Base-by-base conservation (phyloP, 2,329 filamentous ascomycete species). In the Colletotrichum sansevieriae region DNA sequence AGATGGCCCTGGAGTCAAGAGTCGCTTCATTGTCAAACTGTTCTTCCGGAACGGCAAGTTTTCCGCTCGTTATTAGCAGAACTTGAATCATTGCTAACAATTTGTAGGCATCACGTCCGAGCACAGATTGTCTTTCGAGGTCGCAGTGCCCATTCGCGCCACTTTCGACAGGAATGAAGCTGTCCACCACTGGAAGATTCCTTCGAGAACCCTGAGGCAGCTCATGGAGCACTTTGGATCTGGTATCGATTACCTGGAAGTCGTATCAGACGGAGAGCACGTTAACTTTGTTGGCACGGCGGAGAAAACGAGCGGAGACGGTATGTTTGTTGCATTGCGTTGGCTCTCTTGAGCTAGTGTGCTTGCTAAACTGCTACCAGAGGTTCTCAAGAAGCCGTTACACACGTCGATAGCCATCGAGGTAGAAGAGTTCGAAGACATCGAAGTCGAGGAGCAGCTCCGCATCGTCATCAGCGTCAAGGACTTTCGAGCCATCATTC, bases 391-490 rank as follows among this genome's bases (percentile, higher is more conserved):
- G 76, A 93, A 95, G 75, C 92, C 92, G 6, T 83, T 95, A 1
- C 91, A 93, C 73, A 95, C 92, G 10, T 92, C 92, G 35, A 92
- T 95, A 70, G 88, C 92, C 1, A 86, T 95, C 13, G 91, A 94
- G 75, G 89, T 88, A 35, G 87, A 91, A 65, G 92, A 95, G 73
- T 95, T 95, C 74, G 90, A 92, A 65, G 87, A 91, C 59, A 92
- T 95, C 70, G 84, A 88, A 22, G 89, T 93, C 35, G 90, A 94
- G 75, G 89, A 93, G 68, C 90, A 91, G 58, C 85, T 94, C 65
- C 92, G 94, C 75, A 92, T 94, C 74, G 88, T 93, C 67, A 92
- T 95, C 75, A 93, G 90, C 73, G 92, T 95, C 75, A 94, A 93
- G 74, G 92, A 95, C 78, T 95, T 95, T 77, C 90, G 92, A 58